These are phyloP conservation scores for Elaphomyces granulatus DNA, from an alignment of 495 filamentous ascomycete species.

Conservation along the genomic window DNA sequence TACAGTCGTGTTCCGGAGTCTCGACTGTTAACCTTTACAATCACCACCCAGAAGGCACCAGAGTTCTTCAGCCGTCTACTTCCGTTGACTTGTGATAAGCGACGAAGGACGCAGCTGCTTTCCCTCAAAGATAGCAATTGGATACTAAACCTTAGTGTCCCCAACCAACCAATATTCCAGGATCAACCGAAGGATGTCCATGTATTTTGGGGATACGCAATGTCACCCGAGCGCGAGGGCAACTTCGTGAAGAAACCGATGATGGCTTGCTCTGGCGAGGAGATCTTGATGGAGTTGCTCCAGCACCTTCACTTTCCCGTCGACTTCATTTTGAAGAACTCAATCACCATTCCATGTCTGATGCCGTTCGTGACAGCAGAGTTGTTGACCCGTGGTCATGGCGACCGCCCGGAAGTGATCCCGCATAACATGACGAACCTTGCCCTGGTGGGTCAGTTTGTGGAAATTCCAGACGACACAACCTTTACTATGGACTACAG, in stretches of 20 bases:
- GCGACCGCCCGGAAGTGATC: constrained; percentile 24
- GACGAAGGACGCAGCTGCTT: constrained; percentile 21
- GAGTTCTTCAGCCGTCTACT: constrained; percentile 17
- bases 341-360: constrained; percentile 16
- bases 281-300: constrained; percentile 26
- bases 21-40: constrained; percentile 24
- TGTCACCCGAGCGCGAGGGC: constrained; percentile 15
- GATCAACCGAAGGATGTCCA: constrained; percentile 16
- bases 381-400: constrained; percentile 16
- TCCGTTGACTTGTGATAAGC: constrained; percentile 16
- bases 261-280: constrained; percentile 21
- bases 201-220: constrained; percentile 25
- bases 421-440: constrained; percentile 20
- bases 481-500: constrained; percentile 29
- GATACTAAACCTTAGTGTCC: constrained; percentile 23
- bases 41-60: constrained; percentile 20
- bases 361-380: constrained; percentile 24
- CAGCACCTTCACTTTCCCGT: constrained; percentile 15
- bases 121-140: constrained; percentile 24
- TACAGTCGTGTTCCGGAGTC: constrained; percentile 18
- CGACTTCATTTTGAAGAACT: constrained; percentile 5
- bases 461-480: constrained; percentile 25
- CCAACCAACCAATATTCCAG: constrained; percentile 24
- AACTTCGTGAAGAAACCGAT: constrained; percentile 27
- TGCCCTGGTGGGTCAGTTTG: constrained; percentile 29